Evolutionary conservation across 257 asterid species (phyloP).

Genomic region (Petunia secreta): DNA sequence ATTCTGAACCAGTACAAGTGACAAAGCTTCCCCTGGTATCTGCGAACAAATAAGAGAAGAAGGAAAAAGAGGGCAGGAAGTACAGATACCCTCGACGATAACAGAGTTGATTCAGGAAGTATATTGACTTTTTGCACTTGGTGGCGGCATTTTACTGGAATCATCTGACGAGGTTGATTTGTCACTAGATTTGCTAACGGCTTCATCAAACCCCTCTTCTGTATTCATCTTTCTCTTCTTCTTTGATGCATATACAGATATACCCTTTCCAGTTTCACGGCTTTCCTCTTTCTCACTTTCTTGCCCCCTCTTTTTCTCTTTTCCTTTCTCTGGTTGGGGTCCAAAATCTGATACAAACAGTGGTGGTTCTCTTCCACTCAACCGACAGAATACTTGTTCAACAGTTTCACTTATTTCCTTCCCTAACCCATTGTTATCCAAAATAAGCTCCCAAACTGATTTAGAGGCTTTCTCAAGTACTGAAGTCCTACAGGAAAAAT

Average conservation of each 20-base stretch:
- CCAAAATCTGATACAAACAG: constrained; percentile 53
- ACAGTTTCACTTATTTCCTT: constrained; percentile 86
- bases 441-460: constrained; percentile 89
- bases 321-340: constrained; percentile 55
- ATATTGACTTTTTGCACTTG: constrained; percentile 32
- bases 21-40: constrained; percentile 9
- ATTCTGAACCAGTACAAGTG: not conserved
- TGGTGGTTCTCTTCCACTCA: constrained; percentile 92
- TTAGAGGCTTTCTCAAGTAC: constrained; percentile 97
- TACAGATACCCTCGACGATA: not conserved
- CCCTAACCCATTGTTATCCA: constrained; percentile 86
- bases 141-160: constrained; percentile 36
- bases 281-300: constrained; percentile 32
- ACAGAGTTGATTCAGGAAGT: constrained; percentile 10
- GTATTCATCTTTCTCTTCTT: constrained; percentile 68
- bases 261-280: constrained; percentile 28
- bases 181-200: constrained; percentile 34
- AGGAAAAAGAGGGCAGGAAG: constrained; percentile 1
- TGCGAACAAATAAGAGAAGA: not conserved
- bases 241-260: constrained; percentile 60
- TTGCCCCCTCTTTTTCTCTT: constrained; percentile 39
- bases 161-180: constrained; percentile 28
- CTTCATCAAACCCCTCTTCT: constrained; percentile 50
- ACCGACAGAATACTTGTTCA: constrained; percentile 82
- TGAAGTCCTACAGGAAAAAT: constrained; percentile 58